These are phyloP conservation scores for Teratosphaeria epicoccoides DNA, from an alignment of 2,329 filamentous ascomycete species.

Conservation along the genomic window DNA sequence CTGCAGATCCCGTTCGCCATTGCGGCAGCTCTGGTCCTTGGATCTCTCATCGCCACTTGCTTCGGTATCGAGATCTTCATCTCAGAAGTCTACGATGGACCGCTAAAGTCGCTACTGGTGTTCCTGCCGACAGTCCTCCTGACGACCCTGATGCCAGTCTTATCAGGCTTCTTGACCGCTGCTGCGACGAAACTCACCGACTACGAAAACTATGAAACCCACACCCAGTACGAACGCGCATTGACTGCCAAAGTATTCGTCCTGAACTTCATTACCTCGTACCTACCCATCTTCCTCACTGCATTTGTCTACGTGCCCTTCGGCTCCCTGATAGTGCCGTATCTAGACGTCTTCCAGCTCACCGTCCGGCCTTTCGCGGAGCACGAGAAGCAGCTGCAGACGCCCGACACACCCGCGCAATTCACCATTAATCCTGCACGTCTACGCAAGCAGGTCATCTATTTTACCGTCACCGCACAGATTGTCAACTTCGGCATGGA, in stretches of 20 bases:
- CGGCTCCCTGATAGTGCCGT: constrained; percentile 69
- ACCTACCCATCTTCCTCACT: constrained; percentile 82
- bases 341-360: constrained; percentile 70
- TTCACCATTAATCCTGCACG: constrained; percentile 78
- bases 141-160: constrained; percentile 67
- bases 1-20: constrained; percentile 79
- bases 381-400: constrained; percentile 57
- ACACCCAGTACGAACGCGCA: constrained; percentile 70
- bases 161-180: constrained; percentile 63
- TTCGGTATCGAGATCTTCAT: constrained; percentile 95
- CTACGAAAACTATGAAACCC: constrained; percentile 85
- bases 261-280: constrained; percentile 92
- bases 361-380: constrained; percentile 66
- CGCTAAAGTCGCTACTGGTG: constrained; percentile 73
- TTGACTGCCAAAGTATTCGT: constrained; percentile 90
- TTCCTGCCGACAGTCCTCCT: constrained; percentile 84
- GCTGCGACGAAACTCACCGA: constrained; percentile 69
- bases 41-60: constrained; percentile 70
- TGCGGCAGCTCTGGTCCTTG: constrained; percentile 59
- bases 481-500: constrained; percentile 80
- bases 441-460: constrained; percentile 84
- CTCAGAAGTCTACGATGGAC: constrained; percentile 82
- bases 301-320: constrained; percentile 94
- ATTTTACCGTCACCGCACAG: constrained; percentile 89
- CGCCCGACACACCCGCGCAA: constrained; percentile 37